Percentiles rank a stretch among this genome's conserved stretches.
phyloP scores from a whole-genome alignment of 2,329 filamentous ascomycete genomes.

The Aspergillus ochraceoroseus region DNA sequence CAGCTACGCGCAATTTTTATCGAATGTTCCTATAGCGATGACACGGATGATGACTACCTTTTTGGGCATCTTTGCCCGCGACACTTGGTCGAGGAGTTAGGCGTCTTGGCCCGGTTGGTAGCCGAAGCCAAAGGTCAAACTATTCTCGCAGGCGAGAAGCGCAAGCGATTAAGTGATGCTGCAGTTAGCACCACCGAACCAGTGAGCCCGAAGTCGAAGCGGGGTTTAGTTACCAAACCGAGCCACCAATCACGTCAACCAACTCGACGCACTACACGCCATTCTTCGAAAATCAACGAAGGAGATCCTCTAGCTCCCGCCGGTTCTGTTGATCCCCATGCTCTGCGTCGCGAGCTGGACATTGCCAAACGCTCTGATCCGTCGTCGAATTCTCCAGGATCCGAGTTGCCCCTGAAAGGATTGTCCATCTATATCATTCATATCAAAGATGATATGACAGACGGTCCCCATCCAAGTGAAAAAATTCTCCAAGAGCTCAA shows the following conservation, averaged over 20 bases:
- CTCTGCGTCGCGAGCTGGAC: slow-evolving; percentile 7
- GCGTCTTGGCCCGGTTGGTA: slow-evolving; percentile 66
- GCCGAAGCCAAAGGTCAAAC: slow-evolving; percentile 45
- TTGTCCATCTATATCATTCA: slow-evolving; percentile 85
- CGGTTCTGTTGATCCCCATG: slow-evolving; percentile 5
- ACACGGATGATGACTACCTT: slow-evolving; percentile 67
- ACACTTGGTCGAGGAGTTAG: slow-evolving; percentile 75
- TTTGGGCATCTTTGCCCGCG: slow-evolving; percentile 86
- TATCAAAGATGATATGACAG: slow-evolving; percentile 77
- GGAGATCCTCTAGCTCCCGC: slow-evolving; percentile 1
- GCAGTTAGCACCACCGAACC: slow-evolving; percentile 18
- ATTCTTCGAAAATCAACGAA: slow-evolving; percentile 1
- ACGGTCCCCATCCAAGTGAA: slow-evolving; percentile 61
- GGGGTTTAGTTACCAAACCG: slow-evolving; percentile 4
- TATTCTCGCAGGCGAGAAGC: slow-evolving; percentile 37
- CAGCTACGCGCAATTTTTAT: slow-evolving; percentile 79
- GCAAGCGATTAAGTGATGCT: slow-evolving; percentile 35
- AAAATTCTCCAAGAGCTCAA: slow-evolving; percentile 65
- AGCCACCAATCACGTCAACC: slow-evolving; percentile 2
- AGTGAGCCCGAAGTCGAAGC: slow-evolving; percentile 28
- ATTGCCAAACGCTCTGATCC: slow-evolving; percentile 14
- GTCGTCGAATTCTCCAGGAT: slow-evolving; percentile 10
- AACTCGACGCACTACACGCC: slow-evolving; percentile 7
- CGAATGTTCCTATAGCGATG: slow-evolving; percentile 89
- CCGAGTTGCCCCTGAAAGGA: slow-evolving; percentile 56